Base-by-base conservation (phyloP, 192 early-diverging fungal species). In the Coemansia sp. region DNA sequence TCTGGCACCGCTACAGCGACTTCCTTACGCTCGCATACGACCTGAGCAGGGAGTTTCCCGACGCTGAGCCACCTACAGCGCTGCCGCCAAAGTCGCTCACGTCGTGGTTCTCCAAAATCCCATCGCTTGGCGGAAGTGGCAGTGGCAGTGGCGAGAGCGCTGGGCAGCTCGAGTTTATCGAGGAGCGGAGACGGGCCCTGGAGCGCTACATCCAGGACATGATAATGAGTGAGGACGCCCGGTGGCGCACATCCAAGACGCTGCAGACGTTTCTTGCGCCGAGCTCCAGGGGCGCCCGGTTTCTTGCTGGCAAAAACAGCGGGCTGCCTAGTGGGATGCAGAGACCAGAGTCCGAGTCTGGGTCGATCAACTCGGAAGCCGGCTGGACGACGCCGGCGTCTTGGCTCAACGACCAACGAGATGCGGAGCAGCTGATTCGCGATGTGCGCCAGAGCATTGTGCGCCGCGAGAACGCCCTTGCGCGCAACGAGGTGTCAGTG, bases 1-100 rank as follows among this genome's bases (percentile, higher is more conserved):
- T 94, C n/a, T 92, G 88, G 88, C 92, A 90, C 62, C 87, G 88
- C 8, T 91, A 91, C 69, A 87, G 84, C 44, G 93, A 94, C 60
- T 97, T 97, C 71, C 84, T 87, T 37, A 68, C 82, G 28, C 87
- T 97, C 0, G 69, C 90, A 45, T 67, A 65, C 20, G 86, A 86
- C 42, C 84, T 91, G 11, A 31, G 69, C 6, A 72, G 84, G 15
- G 83, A 88, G 53, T 90, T 91, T 59, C 91, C 90, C 0, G 84
- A 84, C 52, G 62, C 83, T 6, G 67, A 85, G 1, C 79, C 88
- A 19, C 89, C 92, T 31, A 59, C 73, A 22, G 52, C 73, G 20
- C 63, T 97, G 15, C 94, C 94, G 0, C 82, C 84, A 45, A 95
- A 95, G 56, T 84, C 85, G 31, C 85, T 84, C 59, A 87, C 89